These are phyloP conservation scores for Chlorella variabilis DNA, from an alignment of 163 green algal species.

Conservation along the genomic window DNA sequence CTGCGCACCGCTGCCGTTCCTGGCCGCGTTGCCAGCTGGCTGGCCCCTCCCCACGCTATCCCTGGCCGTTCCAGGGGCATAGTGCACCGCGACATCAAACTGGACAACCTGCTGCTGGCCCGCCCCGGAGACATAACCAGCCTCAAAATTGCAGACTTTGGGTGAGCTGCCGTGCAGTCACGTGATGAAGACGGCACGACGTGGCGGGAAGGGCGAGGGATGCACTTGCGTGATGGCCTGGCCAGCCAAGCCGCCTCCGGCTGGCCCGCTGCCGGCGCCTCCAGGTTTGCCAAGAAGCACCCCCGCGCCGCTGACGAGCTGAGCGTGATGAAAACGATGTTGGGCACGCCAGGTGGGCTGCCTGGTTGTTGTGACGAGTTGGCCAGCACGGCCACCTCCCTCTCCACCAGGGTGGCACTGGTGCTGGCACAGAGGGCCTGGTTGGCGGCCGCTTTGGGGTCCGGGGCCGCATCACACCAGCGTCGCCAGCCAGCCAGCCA, in stretches of 20 bases:
- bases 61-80: conserved; percentile 52
- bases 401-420: too few relatives aligned
- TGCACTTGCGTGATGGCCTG: too few relatives aligned
- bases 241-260: not conserved
- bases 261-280: not conserved
- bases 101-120: conserved; percentile 89
- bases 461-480: too few relatives aligned
- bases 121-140: conserved; percentile 73
- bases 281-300: not conserved
- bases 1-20: not conserved
- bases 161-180: conserved; percentile 25
- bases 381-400: too few relatives aligned
- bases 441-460: too few relatives aligned
- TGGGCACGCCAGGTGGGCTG: conserved; percentile 68
- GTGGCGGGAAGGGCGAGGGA: too few relatives aligned
- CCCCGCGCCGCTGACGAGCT: conserved; percentile 63
- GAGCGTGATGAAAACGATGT: conserved; percentile 60
- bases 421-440: too few relatives aligned
- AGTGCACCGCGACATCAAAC: conserved; percentile 77
- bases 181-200: too few relatives aligned
- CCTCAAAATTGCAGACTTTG: conserved; percentile 93
- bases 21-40: not conserved
- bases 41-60: too few relatives aligned
- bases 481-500: too few relatives aligned
- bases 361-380: too few relatives aligned